Conservation (phyloP, 495 filamentous ascomycete species). For the Neurospora terricola region DNA sequence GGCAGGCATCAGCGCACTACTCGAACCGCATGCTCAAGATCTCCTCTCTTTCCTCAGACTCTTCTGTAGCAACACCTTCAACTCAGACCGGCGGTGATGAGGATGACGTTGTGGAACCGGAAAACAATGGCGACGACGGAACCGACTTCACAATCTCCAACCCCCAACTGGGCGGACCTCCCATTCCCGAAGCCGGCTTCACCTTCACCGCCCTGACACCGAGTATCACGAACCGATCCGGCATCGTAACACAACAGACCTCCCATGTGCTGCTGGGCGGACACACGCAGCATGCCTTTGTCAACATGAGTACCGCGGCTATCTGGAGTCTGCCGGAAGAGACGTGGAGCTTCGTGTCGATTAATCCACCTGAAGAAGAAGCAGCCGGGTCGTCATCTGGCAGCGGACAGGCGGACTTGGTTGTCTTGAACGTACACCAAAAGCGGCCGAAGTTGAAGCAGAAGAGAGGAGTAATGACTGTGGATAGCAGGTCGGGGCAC, state of each 20-base stretch:
- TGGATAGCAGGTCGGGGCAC: conserved; percentile 81
- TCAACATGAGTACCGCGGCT: conserved; percentile 88
- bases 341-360: conserved; percentile 70
- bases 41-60: conserved; percentile 33
- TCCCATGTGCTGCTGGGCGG: conserved; percentile 78
- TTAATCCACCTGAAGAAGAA: conserved; percentile 35
- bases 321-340: conserved; percentile 79
- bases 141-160: conserved; percentile 11
- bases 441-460: not conserved
- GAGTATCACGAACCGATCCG: conserved; percentile 45
- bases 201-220: conserved; percentile 61
- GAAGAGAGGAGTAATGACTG: conserved; percentile 7
- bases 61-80: conserved; percentile 29
- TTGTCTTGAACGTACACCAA: not conserved
- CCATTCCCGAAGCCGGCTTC: conserved; percentile 80
- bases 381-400: conserved; percentile 10
- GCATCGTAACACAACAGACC: conserved; percentile 51
- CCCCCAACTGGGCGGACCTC: conserved; percentile 28
- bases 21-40: conserved; percentile 64
- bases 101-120: conserved; percentile 4
- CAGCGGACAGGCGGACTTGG: conserved; percentile 1
- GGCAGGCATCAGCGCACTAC: conserved; percentile 61
- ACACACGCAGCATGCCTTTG: conserved; percentile 71
- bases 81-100: conserved; percentile 12
- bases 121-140: conserved; percentile 2